Conservation (phyloP, 2,329 filamentous ascomycete genomes). For the Paracamarosporium sp. region DNA sequence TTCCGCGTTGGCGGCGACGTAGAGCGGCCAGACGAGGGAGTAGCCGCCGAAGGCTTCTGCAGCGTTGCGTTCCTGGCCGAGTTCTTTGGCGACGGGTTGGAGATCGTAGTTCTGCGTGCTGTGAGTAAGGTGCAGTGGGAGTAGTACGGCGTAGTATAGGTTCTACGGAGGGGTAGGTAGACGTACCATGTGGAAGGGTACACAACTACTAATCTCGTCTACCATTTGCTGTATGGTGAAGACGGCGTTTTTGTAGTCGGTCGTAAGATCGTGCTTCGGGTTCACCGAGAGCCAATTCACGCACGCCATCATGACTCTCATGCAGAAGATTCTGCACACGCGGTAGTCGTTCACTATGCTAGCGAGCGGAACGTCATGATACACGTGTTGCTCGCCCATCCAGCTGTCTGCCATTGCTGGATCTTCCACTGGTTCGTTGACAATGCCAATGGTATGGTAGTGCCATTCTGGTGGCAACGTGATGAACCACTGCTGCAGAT, state of each 20-base stretch:
- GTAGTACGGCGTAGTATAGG: no score
- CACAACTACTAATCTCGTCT: slow-evolving; percentile 47
- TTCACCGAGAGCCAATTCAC: slow-evolving; percentile 31
- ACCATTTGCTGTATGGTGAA: slow-evolving; percentile 47
- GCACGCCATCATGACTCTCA: slow-evolving; percentile 47
- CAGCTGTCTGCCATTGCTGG: slow-evolving; percentile 38
- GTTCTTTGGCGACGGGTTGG: slow-evolving; percentile 40
- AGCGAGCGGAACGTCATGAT: slow-evolving; percentile 47
- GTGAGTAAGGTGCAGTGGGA: no score
- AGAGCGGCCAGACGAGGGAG: slow-evolving; percentile 50
- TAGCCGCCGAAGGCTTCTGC: slow-evolving; percentile 49
- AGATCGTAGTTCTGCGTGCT: slow-evolving; percentile 40
- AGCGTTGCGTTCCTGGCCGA: slow-evolving; percentile 44
- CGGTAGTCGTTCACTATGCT: slow-evolving; percentile 51
- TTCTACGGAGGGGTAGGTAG: no score
- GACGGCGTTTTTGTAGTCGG: slow-evolving; percentile 23
- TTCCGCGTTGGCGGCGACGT: slow-evolving; percentile 46
- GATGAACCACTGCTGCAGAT: slow-evolving; percentile 45
- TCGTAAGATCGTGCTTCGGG: slow-evolving; percentile 14
- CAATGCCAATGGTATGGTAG: slow-evolving; percentile 38
- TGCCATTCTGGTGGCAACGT: slow-evolving; percentile 46
- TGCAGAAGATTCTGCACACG: slow-evolving; percentile 49
- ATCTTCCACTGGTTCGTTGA: slow-evolving; percentile 35
- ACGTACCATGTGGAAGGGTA: slow-evolving; percentile 46
- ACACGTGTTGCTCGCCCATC: slow-evolving; percentile 48